These are phyloP conservation scores for Rhizopogon roseolus DNA, from an alignment of 768 basidiomycete genomes.

Conservation along the genomic window DNA sequence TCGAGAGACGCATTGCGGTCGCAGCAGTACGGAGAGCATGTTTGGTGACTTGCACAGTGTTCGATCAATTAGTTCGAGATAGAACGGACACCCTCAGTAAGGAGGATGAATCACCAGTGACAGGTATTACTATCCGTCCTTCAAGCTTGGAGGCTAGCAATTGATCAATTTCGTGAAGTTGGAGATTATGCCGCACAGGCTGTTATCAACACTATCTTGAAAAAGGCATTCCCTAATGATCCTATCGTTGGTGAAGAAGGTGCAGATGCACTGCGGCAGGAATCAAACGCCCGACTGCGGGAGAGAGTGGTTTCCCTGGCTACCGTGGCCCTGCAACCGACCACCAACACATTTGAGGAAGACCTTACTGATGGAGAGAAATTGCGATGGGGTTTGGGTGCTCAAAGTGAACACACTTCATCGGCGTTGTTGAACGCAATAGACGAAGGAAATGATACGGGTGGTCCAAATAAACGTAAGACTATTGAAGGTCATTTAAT, in stretches of 20 bases:
- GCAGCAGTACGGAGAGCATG: conserved; percentile 87
- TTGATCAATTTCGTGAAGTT: conserved; percentile 39
- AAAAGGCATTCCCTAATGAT: conserved; percentile 75
- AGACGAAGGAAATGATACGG: conserved; percentile 73
- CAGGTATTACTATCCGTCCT: conserved; percentile 42
- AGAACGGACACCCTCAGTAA: conserved; percentile 86
- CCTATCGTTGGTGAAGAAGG: conserved; percentile 95
- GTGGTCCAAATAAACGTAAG: conserved; percentile 71
- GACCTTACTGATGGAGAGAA: conserved; percentile 52
- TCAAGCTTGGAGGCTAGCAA: not conserved
- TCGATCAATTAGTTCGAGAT: conserved; percentile 63
- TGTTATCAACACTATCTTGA: conserved; percentile 78
- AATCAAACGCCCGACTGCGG: conserved; percentile 38
- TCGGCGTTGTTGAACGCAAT: conserved; percentile 77
- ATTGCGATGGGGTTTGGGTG: conserved; percentile 69
- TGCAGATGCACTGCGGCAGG: conserved; percentile 65
- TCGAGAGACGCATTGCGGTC: conserved; percentile 79
- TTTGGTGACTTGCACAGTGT: conserved; percentile 77
- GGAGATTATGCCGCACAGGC: conserved; percentile 95
- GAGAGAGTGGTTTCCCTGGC: conserved; percentile 77
- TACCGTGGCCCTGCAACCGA: too few relatives aligned
- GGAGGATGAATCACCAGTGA: conserved; percentile 89
- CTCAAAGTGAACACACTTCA: conserved; percentile 44
- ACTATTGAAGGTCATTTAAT: conserved; percentile 12
- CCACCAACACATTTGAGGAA: conserved; percentile 63